A percentile compares a stretch with the other conserved stretches of the same genome.
phyloP scores from a whole-genome alignment of 2,329 filamentous ascomycete genomes.

The Lojkania enalia region DNA sequence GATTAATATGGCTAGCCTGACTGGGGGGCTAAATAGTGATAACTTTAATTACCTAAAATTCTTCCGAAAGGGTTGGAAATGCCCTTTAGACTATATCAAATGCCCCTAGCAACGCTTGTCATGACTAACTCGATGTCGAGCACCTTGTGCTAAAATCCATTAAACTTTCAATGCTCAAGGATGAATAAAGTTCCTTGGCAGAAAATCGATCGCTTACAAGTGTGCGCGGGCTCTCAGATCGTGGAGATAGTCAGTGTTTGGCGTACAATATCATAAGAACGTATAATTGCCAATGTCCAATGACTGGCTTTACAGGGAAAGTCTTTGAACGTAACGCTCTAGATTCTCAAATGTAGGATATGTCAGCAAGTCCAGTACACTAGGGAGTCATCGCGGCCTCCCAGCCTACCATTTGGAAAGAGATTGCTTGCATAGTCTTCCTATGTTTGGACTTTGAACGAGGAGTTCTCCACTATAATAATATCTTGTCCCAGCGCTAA shows the following conservation, averaged over 20 bases:
- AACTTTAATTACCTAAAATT: too few relatives aligned
- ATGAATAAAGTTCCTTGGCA: conserved; percentile 15
- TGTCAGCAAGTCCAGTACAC: too few relatives aligned
- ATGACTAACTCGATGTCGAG: conserved; percentile 7
- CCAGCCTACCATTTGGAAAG: too few relatives aligned
- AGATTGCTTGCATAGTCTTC: too few relatives aligned
- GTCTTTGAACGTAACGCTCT: background rate
- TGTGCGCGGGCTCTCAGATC: background rate
- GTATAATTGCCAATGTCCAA: background rate
- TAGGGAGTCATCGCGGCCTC: too few relatives aligned
- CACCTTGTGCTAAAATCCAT: conserved; percentile 1
- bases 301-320: background rate
- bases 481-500: too few relatives aligned
- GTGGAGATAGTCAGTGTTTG: background rate
- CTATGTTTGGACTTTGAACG: too few relatives aligned
- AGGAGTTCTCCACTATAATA: too few relatives aligned
- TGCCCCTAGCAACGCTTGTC: conserved; percentile 14
- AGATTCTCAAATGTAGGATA: background rate
- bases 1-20: too few relatives aligned
- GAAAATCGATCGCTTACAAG: conserved; percentile 9
- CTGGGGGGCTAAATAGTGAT: too few relatives aligned
- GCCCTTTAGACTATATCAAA: conserved; percentile 8
- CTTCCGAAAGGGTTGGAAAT: conserved; percentile 12
- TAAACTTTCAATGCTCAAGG: background rate
- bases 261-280: background rate